These are phyloP conservation scores for Trametes cinnabarina DNA, from an alignment of 768 basidiomycete species.

Conservation along the genomic window DNA sequence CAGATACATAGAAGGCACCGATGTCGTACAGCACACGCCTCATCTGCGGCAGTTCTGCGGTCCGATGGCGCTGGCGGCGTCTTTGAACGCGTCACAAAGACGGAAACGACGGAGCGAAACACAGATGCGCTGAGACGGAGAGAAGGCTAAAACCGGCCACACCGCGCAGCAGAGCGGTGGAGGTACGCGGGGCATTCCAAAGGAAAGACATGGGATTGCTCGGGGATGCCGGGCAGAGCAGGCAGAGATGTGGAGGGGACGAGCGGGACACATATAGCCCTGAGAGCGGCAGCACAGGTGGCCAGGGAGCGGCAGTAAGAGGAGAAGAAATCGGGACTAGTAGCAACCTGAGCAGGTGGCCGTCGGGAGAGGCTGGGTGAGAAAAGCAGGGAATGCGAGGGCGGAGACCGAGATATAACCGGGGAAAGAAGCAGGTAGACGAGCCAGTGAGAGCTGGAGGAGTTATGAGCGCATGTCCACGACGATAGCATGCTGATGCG, in stretches of 20 bases:
- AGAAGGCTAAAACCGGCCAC: background rate
- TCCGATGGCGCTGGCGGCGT: background rate
- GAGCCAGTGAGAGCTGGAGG: conserved; percentile 1
- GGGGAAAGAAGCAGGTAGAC: background rate
- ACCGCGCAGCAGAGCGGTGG: background rate
- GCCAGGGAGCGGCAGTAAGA: background rate
- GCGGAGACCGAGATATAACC: conserved; percentile 1
- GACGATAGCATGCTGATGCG: conserved; percentile 5
- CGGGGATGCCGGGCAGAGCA: conserved; percentile 6
- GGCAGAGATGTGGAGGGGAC: background rate
- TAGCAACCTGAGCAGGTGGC: no score
- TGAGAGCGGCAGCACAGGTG: conserved; percentile 3
- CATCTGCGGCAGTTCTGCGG: no score
- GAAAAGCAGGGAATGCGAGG: conserved; percentile 6
- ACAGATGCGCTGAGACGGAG: background rate
- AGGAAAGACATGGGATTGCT: background rate
- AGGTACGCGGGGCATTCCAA: background rate
- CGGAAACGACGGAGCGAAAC: background rate
- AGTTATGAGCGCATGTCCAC: background rate
- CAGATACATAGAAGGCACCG: background rate
- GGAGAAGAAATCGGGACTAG: conserved; percentile 3
- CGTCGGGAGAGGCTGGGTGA: background rate
- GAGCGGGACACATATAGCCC: conserved; percentile 11
- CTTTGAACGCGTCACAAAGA: background rate
- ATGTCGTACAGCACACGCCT: background rate